phyloP scores from a whole-genome alignment of 768 basidiomycete species.

The Pulveroboletus sp. region DNA sequence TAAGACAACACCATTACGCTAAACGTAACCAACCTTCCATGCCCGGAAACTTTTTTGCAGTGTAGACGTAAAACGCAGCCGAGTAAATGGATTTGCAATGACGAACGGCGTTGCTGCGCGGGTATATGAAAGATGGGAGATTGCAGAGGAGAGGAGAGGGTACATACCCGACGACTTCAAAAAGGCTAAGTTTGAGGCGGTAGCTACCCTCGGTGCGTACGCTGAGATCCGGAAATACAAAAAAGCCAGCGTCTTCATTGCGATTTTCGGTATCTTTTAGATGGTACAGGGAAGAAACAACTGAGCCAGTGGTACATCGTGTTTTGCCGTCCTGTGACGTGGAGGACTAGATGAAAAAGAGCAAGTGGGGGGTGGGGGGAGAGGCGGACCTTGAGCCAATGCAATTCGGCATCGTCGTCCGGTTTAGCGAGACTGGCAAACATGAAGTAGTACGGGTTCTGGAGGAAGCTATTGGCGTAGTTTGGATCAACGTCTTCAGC shows the following conservation, averaged over 20 bases:
- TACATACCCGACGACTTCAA: conserved; percentile 84
- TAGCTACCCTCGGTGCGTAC: conserved; percentile 92
- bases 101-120: conserved; percentile 67
- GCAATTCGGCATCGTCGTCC: conserved; percentile 83
- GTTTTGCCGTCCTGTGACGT: conserved; percentile 78
- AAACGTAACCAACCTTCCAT: conserved; percentile 70
- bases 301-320: conserved; percentile 84
- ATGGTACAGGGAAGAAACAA: conserved; percentile 88
- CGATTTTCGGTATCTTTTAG: conserved; percentile 69
- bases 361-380: neutral
- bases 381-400: conserved; percentile 66
- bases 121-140: conserved; percentile 1
- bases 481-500: conserved; percentile 33
- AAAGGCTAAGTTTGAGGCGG: conserved; percentile 63
- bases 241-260: conserved; percentile 79
- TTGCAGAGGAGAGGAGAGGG: neutral
- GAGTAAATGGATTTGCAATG: conserved; percentile 91
- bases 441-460: conserved; percentile 96
- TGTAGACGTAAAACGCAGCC: conserved; percentile 88
- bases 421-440: conserved; percentile 87
- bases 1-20: conserved; percentile 12
- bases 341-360: conserved; percentile 2
- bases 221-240: conserved; percentile 93
- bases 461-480: conserved; percentile 62
- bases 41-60: conserved; percentile 94